Percentiles rank a stretch among this genome's conserved stretches.
Evolutionary conservation across 495 filamentous ascomycete genomes (phyloP).

Genomic region (Neurospora sp.): DNA sequence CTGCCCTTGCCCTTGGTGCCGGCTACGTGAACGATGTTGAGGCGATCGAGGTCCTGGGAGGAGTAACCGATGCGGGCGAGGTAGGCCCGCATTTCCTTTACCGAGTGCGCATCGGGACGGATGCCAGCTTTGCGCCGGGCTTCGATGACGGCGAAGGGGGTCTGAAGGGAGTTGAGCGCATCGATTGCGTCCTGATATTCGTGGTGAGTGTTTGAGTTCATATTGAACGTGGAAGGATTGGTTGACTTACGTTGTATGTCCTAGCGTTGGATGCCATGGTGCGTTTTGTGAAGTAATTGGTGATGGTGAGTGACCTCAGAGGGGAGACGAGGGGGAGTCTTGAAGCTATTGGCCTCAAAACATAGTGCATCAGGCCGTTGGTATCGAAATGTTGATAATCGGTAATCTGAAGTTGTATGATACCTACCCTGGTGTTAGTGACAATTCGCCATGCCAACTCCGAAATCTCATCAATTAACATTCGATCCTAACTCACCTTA

Average conservation of each 20-base stretch:
- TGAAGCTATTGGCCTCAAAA: not conserved
- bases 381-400: not conserved
- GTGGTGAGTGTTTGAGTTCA: not conserved
- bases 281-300: not conserved
- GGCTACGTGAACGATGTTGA: slow-evolving; percentile 76
- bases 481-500: not conserved
- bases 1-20: slow-evolving; percentile 93
- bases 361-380: not conserved
- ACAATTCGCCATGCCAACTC: not conserved
- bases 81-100: slow-evolving; percentile 71
- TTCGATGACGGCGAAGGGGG: slow-evolving; percentile 71
- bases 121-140: slow-evolving; percentile 59
- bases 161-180: slow-evolving; percentile 82
- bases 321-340: not conserved
- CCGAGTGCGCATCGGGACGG: slow-evolving; percentile 54
- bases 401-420: not conserved
- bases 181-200: slow-evolving; percentile 66
- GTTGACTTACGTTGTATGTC: slow-evolving; percentile 14
- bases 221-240: not conserved
- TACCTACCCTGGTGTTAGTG: not conserved
- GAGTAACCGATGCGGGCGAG: slow-evolving; percentile 64
- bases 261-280: slow-evolving; percentile 9
- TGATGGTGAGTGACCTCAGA: not conserved
- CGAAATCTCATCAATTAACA: not conserved
- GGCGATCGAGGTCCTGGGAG: slow-evolving; percentile 59